Evolutionary conservation across 306 rosid species (phyloP).

Genomic region (Cercis canadensis): DNA sequence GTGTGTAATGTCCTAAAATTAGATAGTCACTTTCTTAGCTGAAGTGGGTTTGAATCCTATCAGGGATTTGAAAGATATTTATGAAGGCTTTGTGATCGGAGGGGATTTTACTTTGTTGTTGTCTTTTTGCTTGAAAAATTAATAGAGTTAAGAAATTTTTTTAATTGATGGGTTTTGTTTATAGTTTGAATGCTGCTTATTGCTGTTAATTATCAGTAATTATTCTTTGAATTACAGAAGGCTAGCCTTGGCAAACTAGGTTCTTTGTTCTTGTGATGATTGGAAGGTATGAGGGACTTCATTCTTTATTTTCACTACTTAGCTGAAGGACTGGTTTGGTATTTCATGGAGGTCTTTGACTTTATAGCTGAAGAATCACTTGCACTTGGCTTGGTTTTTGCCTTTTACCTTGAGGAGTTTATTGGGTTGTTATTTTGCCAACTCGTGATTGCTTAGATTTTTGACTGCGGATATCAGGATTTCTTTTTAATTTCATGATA

Average conservation of each 20-base stretch:
- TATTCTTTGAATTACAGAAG: constrained; percentile 28
- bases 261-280: constrained; percentile 22
- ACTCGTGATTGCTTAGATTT: constrained; percentile 42
- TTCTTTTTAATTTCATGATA: constrained; percentile 14
- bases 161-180: constrained; percentile 29
- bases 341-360: constrained; percentile 45
- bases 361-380: constrained; percentile 44
- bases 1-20: constrained; percentile 20
- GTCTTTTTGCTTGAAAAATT: constrained; percentile 22
- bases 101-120: constrained; percentile 20
- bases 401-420: constrained; percentile 43
- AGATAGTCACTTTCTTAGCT: background rate
- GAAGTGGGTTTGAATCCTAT: constrained; percentile 15
- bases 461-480: constrained; percentile 26
- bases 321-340: constrained; percentile 47
- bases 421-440: constrained; percentile 37
- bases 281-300: constrained; percentile 44
- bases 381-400: constrained; percentile 40
- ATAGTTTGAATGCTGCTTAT: constrained; percentile 24
- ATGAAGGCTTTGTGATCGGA: constrained; percentile 35
- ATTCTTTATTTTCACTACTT: constrained; percentile 46
- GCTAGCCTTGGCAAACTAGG: background rate
- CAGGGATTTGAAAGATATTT: background rate
- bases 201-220: constrained; percentile 18
- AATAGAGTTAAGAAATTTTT: constrained; percentile 9